A percentile compares a stretch with the other conserved stretches of the same genome.
These are phyloP conservation scores for Saccharomycopsis lassenensis DNA, from an alignment of 805 yeast species.

Conservation along the genomic window DNA sequence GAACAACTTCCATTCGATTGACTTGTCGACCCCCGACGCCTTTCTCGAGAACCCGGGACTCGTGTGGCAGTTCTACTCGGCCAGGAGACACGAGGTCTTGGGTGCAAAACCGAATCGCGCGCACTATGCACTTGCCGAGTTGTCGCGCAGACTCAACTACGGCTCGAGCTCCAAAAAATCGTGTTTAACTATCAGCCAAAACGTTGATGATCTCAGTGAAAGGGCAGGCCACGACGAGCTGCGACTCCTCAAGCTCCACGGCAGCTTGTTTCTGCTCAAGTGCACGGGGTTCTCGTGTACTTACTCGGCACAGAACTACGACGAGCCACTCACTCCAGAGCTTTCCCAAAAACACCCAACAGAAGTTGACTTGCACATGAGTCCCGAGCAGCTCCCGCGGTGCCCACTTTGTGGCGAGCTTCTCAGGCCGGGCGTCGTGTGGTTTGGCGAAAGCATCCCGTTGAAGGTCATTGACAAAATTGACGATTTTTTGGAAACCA, in stretches of 20 bases:
- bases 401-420: conserved; percentile 70
- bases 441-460: conserved; percentile 90
- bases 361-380: conserved; percentile 36
- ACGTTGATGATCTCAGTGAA: conserved; percentile 64
- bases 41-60: conserved; percentile 72
- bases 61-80: conserved; percentile 84
- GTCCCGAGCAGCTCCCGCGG: conserved; percentile 46
- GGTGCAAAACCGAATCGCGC: conserved; percentile 64
- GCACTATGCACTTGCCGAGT: conserved; percentile 56
- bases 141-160: conserved; percentile 31
- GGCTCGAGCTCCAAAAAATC: conserved; percentile 19
- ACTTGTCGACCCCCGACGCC: conserved; percentile 87
- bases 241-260: conserved; percentile 64
- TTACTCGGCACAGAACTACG: conserved; percentile 40
- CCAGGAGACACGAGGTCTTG: conserved; percentile 54
- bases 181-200: conserved; percentile 67
- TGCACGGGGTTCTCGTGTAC: conserved; percentile 74
- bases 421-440: conserved; percentile 81
- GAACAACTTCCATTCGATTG: conserved; percentile 68
- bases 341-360: conserved; percentile 25
- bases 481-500: conserved; percentile 51
- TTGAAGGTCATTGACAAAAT: conserved; percentile 49
- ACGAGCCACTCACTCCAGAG: conserved; percentile 47
- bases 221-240: conserved; percentile 51
- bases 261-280: conserved; percentile 57